These are phyloP conservation scores for Malus asiatica DNA, from an alignment of 306 rosid species.

Conservation along the genomic window DNA sequence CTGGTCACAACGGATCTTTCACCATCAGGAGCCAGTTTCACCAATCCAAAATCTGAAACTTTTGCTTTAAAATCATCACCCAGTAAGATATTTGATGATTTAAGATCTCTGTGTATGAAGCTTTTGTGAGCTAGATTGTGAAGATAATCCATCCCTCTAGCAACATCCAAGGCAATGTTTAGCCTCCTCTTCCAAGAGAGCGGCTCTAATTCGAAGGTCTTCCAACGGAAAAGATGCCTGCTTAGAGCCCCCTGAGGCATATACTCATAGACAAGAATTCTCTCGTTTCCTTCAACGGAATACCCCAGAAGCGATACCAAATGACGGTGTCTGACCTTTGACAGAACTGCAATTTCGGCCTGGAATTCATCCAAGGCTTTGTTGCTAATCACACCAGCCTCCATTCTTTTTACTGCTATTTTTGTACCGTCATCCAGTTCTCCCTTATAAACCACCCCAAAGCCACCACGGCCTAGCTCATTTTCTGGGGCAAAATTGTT, in stretches of 20 bases:
- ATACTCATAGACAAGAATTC: slow-evolving; percentile 82
- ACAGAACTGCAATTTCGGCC: slow-evolving; percentile 88
- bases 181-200: slow-evolving; percentile 97
- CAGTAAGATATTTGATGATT: slow-evolving; percentile 86
- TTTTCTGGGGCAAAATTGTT: slow-evolving; percentile 83
- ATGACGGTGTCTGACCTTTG: slow-evolving; percentile 95
- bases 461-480: slow-evolving; percentile 97
- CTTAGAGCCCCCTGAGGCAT: slow-evolving; percentile 99
- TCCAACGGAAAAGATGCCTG: slow-evolving; percentile 92
- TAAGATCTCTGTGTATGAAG: slow-evolving; percentile 98
- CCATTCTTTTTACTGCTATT: slow-evolving; percentile 96
- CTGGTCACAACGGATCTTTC: slow-evolving; percentile 78
- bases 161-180: slow-evolving; percentile 91
- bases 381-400: slow-evolving; percentile 60
- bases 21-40: slow-evolving; percentile 93
- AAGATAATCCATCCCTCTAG: slow-evolving; percentile 97
- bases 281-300: slow-evolving; percentile 68
- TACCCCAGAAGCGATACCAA: slow-evolving; percentile 87
- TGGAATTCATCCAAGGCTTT: slow-evolving; percentile 96
- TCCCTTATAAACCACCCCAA: slow-evolving; percentile 92
- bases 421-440: slow-evolving; percentile 91
- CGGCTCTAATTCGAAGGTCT: slow-evolving; percentile 59
- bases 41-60: slow-evolving; percentile 93
- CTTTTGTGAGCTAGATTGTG: slow-evolving; percentile 87
- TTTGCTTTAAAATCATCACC: slow-evolving; percentile 86